Evolutionary conservation across 1,284 basidiomycete species (phyloP).

Genomic region (Puccinia triticina): DNA sequence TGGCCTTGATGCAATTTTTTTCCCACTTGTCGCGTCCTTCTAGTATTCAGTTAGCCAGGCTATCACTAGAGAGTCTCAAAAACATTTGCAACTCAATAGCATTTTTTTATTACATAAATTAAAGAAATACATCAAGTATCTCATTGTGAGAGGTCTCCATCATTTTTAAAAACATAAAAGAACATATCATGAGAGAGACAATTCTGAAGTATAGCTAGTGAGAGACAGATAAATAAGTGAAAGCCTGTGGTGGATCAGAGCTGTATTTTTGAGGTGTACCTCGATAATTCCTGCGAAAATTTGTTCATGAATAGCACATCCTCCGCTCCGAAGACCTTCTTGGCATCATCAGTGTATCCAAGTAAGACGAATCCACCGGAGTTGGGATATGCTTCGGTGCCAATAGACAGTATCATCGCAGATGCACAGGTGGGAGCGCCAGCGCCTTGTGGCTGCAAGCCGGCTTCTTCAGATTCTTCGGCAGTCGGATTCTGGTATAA

Average conservation of each 20-base stretch:
- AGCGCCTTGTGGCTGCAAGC: background rate
- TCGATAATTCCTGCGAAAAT: slow-evolving; percentile 55
- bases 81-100: no score
- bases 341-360: slow-evolving; percentile 54
- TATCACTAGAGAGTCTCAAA: no score
- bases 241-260: background rate
- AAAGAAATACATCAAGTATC: no score
- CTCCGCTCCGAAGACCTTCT: slow-evolving; percentile 54
- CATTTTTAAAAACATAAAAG: no score
- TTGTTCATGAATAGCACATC: slow-evolving; percentile 55
- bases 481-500: slow-evolving; percentile 56
- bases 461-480: slow-evolving; percentile 34
- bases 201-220: no score
- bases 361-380: slow-evolving; percentile 55
- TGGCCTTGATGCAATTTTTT: no score
- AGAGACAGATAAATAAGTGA: no score
- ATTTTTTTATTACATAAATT: no score
- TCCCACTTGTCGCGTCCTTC: no score
- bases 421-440: slow-evolving; percentile 30
- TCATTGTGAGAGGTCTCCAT: no score
- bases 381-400: slow-evolving; percentile 44
- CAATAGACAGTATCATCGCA: slow-evolving; percentile 56
- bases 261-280: slow-evolving; percentile 36
- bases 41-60: no score
- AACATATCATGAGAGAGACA: no score